These are phyloP conservation scores for Candida pini DNA, from an alignment of 805 yeast genomes.

Conservation along the genomic window DNA sequence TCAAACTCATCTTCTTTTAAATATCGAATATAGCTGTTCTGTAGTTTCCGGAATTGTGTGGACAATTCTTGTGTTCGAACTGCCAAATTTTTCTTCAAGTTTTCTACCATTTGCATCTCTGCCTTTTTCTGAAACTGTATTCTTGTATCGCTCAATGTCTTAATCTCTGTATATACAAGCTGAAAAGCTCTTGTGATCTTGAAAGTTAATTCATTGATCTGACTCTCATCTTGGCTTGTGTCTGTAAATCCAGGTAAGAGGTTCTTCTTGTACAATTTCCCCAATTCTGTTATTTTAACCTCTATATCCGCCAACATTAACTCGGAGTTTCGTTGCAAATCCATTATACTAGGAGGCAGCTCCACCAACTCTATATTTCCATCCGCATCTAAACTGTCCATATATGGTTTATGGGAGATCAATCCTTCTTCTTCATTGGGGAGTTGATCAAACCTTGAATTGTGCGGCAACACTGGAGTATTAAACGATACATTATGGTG, in stretches of 20 bases:
- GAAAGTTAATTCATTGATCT: conserved; percentile 74
- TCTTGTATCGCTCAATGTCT: conserved; percentile 45
- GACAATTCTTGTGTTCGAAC: conserved; percentile 74
- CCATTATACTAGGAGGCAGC: conserved; percentile 75
- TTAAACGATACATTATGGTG: conserved; percentile 39
- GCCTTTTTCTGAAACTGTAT: conserved; percentile 29
- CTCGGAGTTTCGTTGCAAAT: conserved; percentile 68
- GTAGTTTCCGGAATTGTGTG: conserved; percentile 76
- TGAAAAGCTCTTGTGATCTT: conserved; percentile 73
- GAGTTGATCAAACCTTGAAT: conserved; percentile 30
- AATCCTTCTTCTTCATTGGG: conserved; percentile 59
- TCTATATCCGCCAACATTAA: conserved; percentile 49
- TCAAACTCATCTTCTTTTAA: conserved; percentile 74
- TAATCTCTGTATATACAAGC: conserved; percentile 68
- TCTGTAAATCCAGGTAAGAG: conserved; percentile 86
- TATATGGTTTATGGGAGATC: conserved; percentile 27
- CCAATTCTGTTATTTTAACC: conserved; percentile 51
- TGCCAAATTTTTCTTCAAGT: conserved; percentile 82
- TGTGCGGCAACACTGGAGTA: conserved; percentile 5
- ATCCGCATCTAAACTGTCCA: conserved; percentile 17
- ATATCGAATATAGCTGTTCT: conserved; percentile 81
- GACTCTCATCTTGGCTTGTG: conserved; percentile 64
- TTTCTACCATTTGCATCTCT: conserved; percentile 65
- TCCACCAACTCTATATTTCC: conserved; percentile 52
- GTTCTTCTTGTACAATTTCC: conserved; percentile 70